phyloP scores from a whole-genome alignment of 2,329 filamentous ascomycete genomes.

The Saccharata proteae region DNA sequence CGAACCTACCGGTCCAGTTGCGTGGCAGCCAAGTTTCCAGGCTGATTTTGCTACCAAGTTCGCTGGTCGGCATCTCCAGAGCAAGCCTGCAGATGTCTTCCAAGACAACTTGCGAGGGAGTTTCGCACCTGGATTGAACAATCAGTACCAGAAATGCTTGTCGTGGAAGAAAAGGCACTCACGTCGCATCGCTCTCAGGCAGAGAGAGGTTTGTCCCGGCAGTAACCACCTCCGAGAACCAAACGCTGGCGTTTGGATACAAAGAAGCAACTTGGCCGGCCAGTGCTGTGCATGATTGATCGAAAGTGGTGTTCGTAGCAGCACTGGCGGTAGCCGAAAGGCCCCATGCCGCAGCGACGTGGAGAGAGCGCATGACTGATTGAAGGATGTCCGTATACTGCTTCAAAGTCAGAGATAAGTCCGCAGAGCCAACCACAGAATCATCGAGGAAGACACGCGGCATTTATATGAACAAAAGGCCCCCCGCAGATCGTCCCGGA shows the following conservation, averaged over 20 bases:
- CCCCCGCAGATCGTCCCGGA: too few relatives aligned
- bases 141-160: too few relatives aligned
- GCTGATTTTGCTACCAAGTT: constrained; percentile 27
- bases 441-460: too few relatives aligned
- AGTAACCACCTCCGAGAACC: constrained; percentile 25
- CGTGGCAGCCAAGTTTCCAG: constrained; percentile 35
- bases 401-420: too few relatives aligned
- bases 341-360: too few relatives aligned
- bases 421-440: too few relatives aligned
- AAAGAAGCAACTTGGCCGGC: constrained; percentile 2
- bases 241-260: constrained; percentile 23
- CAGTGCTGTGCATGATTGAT: constrained; percentile 5
- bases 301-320: constrained; percentile 3
- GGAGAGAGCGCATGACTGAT: too few relatives aligned
- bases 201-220: constrained; percentile 24
- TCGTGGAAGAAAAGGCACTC: constrained; percentile 9
- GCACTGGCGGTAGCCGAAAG: neutral
- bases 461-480: too few relatives aligned
- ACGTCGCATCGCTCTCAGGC: constrained; percentile 6
- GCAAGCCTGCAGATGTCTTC: constrained; percentile 31
- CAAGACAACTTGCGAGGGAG: constrained; percentile 22
- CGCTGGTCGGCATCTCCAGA: constrained; percentile 30
- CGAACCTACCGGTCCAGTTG: constrained; percentile 28
- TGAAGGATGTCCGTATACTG: too few relatives aligned
- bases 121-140: constrained; percentile 19